These are phyloP conservation scores for Kalmusia sp. DNA, from an alignment of 2,329 filamentous ascomycete genomes.

Conservation along the genomic window DNA sequence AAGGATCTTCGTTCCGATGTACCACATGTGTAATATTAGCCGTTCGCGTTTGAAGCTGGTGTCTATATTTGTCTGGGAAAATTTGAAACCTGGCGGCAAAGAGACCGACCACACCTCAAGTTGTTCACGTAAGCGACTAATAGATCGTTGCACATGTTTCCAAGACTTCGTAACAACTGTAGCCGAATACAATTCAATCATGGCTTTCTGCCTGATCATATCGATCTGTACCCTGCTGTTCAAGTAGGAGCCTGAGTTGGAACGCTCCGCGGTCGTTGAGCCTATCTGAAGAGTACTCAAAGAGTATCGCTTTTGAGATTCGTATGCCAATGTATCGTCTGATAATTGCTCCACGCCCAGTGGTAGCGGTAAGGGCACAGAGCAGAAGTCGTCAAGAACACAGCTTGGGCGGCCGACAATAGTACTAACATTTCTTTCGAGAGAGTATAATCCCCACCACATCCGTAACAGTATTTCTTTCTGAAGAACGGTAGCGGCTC, in stretches of 20 bases:
- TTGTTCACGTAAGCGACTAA: constrained; percentile 35
- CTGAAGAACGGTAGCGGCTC: constrained; percentile 24
- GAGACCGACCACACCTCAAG: constrained; percentile 42
- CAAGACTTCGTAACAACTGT: constrained; percentile 41
- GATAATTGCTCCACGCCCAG: not conserved
- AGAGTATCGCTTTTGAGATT: not conserved
- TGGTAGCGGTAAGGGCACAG: constrained; percentile 40
- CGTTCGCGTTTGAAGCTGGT: constrained; percentile 17
- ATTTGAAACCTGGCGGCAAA: constrained; percentile 18
- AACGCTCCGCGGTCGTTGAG: not conserved
- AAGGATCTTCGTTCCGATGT: constrained; percentile 41
- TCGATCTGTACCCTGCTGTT: constrained; percentile 27
- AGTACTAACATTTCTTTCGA: constrained; percentile 44
- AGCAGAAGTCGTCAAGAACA: constrained; percentile 35
- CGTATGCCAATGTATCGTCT: not conserved
- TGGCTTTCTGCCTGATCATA: constrained; percentile 38
- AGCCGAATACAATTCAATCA: constrained; percentile 44
- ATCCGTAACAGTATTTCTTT: constrained; percentile 45
- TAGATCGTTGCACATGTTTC: constrained; percentile 42
- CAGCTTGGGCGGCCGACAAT: constrained; percentile 48
- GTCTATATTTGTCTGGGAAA: constrained; percentile 10
- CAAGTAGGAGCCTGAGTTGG: constrained; percentile 11
- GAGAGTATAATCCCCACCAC: constrained; percentile 50
- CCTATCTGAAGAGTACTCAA: not conserved
- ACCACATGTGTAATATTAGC: constrained; percentile 32